phyloP scores from a whole-genome alignment of 139 green algal species.

The Tetradesmus obliquus region DNA sequence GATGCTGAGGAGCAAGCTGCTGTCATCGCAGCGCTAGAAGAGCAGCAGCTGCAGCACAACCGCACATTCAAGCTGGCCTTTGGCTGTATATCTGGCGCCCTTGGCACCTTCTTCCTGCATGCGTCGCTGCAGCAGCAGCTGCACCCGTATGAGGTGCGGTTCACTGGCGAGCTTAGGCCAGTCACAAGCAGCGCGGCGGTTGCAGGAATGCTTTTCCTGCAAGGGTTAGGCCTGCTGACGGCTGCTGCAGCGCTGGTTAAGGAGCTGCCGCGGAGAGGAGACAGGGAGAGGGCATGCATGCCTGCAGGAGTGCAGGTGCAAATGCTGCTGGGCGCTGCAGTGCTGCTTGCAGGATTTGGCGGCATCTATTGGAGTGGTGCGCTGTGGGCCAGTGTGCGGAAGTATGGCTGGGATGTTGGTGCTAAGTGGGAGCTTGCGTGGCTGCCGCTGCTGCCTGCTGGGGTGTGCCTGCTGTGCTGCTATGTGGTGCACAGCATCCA shows the following conservation, averaged over 20 bases:
- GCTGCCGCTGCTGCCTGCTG: conserved; percentile 41
- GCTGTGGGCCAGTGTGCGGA: not conserved
- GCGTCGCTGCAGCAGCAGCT: conserved; percentile 32
- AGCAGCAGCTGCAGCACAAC: conserved; percentile 14
- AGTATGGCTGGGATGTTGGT: conserved; percentile 2
- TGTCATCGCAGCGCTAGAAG: conserved; percentile 40
- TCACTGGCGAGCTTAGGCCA: conserved; percentile 47
- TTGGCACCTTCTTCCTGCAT: conserved; percentile 39
- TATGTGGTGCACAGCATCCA: conserved; percentile 29
- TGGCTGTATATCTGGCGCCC: not conserved
- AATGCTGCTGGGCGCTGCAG: not conserved
- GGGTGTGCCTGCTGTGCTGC: conserved; percentile 25
- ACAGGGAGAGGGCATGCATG: conserved; percentile 3
- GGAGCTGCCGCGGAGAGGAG: not conserved
- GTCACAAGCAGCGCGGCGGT: not conserved
- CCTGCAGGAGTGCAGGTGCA: not conserved
- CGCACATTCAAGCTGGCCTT: conserved; percentile 11
- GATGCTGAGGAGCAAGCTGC: conserved; percentile 41
- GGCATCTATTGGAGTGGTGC: conserved; percentile 37
- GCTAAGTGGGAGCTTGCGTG: conserved; percentile 48
- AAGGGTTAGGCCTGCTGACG: not conserved
- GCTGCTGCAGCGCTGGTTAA: conserved; percentile 9
- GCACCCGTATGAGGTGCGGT: conserved; percentile 44
- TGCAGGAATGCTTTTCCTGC: not conserved
- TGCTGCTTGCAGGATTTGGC: not conserved